Percentiles rank a stretch among this genome's conserved stretches.
Conservation (phyloP, 495 filamentous ascomycete species). For the Trichoderma asperelloides region DNA sequence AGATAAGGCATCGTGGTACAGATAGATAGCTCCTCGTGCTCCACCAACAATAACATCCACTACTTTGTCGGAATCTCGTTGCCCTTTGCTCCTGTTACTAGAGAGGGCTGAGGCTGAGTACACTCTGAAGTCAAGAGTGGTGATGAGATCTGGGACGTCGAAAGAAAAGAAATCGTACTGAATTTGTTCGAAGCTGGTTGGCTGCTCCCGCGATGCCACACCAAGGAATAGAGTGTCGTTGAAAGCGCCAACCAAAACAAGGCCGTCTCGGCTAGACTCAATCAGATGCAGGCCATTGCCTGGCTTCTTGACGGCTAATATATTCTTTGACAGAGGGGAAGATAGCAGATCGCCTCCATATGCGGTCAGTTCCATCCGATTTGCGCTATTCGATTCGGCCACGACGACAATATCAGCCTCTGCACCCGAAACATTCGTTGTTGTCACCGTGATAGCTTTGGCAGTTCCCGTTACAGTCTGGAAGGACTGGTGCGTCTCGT, state of each 20-base stretch:
- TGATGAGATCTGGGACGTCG: conserved; percentile 44
- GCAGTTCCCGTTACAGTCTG: conserved; percentile 29
- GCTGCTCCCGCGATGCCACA: conserved; percentile 17
- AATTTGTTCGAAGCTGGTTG: conserved; percentile 25
- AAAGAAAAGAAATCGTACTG: conserved; percentile 41
- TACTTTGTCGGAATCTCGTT: conserved; percentile 17
- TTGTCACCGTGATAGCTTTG: conserved; percentile 31
- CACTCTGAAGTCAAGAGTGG: conserved; percentile 45
- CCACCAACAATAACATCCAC: conserved; percentile 71
- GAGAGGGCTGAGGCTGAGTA: conserved; percentile 14
- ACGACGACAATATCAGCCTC: conserved; percentile 13
- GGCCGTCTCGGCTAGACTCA: conserved; percentile 17
- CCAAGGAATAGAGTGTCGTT: conserved; percentile 31
- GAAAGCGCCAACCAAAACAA: conserved; percentile 30
- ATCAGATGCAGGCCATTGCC: conserved; percentile 13
- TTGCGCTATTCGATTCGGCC: conserved; percentile 14
- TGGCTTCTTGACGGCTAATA: conserved; percentile 16
- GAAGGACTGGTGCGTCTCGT: conserved; percentile 30
- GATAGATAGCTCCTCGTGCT: conserved; percentile 59
- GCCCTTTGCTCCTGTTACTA: conserved; percentile 21
- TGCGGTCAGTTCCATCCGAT: conserved; percentile 11
- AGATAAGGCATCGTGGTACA: conserved; percentile 64
- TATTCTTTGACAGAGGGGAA: conserved; percentile 19
- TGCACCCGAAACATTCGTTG: not conserved
- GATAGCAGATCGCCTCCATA: conserved; percentile 19